These are phyloP conservation scores for Kluyveromyces marxianus DNA, from an alignment of 1,139 yeast species.

Conservation along the genomic window DNA sequence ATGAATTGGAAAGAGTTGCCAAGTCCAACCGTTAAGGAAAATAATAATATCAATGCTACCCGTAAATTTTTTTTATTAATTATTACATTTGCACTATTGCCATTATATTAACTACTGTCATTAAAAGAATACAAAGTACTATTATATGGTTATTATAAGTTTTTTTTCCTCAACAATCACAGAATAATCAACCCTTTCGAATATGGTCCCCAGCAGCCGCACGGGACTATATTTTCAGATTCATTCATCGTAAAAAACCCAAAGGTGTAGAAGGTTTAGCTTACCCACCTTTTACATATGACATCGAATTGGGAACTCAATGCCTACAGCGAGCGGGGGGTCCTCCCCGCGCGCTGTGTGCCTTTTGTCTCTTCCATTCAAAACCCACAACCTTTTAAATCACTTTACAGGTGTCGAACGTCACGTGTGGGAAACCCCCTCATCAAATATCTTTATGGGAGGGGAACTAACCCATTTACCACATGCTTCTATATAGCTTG, in stretches of 20 bases:
- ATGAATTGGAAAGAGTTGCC: constrained; percentile 99
- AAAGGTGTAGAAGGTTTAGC: no score
- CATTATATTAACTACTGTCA: constrained; percentile 2
- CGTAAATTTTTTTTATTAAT: constrained; percentile 1
- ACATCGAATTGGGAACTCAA: background rate
- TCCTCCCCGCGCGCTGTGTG: background rate
- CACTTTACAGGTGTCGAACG: background rate
- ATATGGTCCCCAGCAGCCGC: no score
- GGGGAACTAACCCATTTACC: no score
- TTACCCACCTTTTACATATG: no score
- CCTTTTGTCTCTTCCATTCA: constrained; percentile 1
- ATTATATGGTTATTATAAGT: no score
- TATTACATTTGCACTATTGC: background rate
- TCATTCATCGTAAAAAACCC: no score
- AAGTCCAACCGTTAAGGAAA: constrained; percentile 94
- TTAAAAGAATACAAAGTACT: no score
- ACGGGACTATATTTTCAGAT: no score
- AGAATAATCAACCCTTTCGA: no score
- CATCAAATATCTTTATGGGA: background rate
- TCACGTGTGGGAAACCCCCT: background rate
- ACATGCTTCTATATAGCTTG: background rate
- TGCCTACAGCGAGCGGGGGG: background rate
- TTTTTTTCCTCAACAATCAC: no score
- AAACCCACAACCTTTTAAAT: background rate
- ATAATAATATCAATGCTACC: background rate